phyloP scores from a whole-genome alignment of 2,329 filamentous ascomycete species.

The Sporothrix brunneoviolacea region DNA sequence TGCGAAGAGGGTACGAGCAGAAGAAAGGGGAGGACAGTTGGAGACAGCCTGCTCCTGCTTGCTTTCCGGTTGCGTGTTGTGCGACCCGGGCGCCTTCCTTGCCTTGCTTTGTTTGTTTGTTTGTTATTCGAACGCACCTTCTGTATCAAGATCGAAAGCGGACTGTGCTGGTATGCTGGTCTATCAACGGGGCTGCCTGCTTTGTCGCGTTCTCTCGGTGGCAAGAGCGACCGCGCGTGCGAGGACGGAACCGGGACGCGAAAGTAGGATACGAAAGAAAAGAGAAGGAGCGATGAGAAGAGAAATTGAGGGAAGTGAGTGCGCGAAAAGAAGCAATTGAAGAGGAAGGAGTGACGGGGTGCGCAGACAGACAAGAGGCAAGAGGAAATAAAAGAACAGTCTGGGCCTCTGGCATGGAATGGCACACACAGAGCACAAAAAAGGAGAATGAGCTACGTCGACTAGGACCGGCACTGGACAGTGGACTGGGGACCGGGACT shows the following conservation, averaged over 20 bases:
- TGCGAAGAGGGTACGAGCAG: background rate
- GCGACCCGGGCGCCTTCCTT: constrained; percentile 3
- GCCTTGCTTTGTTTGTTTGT: constrained; percentile 2
- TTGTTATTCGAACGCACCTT: constrained; percentile 3
- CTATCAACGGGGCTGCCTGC: background rate
- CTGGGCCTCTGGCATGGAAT: background rate
- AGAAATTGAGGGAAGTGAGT: background rate
- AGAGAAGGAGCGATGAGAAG: background rate
- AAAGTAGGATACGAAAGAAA: background rate
- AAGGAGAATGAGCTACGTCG: constrained; percentile 2
- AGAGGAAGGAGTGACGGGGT: background rate
- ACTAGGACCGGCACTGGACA: no score
- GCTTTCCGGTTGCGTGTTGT: no score
- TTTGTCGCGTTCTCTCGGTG: constrained; percentile 1
- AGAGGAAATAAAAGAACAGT: background rate
- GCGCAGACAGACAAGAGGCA: background rate
- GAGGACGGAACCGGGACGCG: background rate
- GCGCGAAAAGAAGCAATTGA: background rate
- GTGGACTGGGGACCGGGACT: no score
- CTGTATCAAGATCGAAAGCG: no score
- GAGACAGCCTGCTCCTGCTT: no score
- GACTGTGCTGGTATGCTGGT: no score
- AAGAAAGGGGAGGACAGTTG: background rate
- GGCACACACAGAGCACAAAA: background rate
- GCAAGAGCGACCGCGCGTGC: constrained; percentile 1